phyloP scores from a whole-genome alignment of 2,329 filamentous ascomycete genomes.

The Pseudogymnoascus sp. region DNA sequence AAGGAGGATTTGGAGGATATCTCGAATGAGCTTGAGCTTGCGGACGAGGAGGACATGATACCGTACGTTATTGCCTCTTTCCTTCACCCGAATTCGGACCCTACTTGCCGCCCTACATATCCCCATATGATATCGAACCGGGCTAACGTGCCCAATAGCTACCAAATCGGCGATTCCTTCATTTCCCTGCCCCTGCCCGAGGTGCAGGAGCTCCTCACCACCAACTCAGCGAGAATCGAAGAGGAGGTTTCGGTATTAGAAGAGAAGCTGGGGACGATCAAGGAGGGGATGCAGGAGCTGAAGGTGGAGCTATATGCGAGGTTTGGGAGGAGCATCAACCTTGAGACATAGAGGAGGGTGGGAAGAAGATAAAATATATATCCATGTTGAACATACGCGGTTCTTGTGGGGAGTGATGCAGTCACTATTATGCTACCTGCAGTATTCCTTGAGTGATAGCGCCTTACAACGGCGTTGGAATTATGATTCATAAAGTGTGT shows the following conservation, averaged over 20 bases:
- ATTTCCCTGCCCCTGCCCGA: slow-evolving; percentile 77
- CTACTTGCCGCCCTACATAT: not conserved
- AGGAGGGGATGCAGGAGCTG: slow-evolving; percentile 81
- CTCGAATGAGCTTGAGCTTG: slow-evolving; percentile 82
- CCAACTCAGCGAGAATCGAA: slow-evolving; percentile 67
- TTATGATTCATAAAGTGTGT: not conserved
- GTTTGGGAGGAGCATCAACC: slow-evolving; percentile 94
- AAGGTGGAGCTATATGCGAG: slow-evolving; percentile 91
- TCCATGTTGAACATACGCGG: not conserved
- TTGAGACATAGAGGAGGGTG: slow-evolving; percentile 65
- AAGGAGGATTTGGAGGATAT: slow-evolving; percentile 97
- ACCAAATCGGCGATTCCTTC: slow-evolving; percentile 95
- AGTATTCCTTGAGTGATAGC: not conserved
- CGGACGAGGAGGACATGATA: slow-evolving; percentile 89
- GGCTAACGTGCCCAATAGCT: slow-evolving; percentile 47
- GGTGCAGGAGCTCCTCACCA: slow-evolving; percentile 76
- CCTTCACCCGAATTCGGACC: not conserved
- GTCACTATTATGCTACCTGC: not conserved
- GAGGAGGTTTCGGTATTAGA: slow-evolving; percentile 70
- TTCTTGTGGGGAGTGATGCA: not conserved
- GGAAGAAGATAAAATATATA: slow-evolving; percentile 1
- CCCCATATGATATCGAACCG: not conserved
- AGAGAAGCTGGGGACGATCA: slow-evolving; percentile 65
- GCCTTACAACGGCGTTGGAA: not conserved
- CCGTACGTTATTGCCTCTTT: slow-evolving; percentile 53